Percentiles rank a stretch among this genome's conserved stretches.
Conservation (phyloP, 495 filamentous ascomycete species). For the Penicillium simplicissimum region DNA sequence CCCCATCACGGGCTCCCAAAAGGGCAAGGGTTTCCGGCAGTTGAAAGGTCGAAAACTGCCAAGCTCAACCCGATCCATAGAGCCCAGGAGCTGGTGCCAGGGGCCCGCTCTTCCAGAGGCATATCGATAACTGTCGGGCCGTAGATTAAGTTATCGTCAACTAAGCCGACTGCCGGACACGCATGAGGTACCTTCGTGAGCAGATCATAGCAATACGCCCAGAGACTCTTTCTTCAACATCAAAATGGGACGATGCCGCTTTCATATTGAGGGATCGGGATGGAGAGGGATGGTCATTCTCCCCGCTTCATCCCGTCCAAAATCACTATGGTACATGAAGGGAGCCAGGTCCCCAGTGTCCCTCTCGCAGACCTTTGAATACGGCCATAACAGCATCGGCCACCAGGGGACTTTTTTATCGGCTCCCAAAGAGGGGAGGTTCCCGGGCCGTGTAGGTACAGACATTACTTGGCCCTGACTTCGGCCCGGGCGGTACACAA, state of each 20-base stretch:
- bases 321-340: conserved; percentile 31
- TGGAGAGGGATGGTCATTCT: conserved; percentile 2
- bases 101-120: background rate
- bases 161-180: background rate
- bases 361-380: background rate
- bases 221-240: background rate
- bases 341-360: background rate
- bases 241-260: conserved; percentile 6
- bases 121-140: background rate
- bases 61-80: background rate
- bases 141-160: background rate
- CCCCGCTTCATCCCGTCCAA: conserved; percentile 13
- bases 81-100: background rate
- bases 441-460: background rate
- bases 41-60: background rate
- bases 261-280: conserved; percentile 23
- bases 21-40: conserved; percentile 28
- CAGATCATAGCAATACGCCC: background rate
- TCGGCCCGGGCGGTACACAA: background rate
- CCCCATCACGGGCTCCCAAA: conserved; percentile 10
- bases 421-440: background rate
- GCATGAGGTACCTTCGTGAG: background rate
- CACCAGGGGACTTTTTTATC: background rate
- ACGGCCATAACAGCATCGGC: background rate
- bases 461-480: background rate